Percentiles rank a stretch among this genome's conserved stretches.
Evolutionary conservation across 208 protist genomes (phyloP).

Genomic region (Trypanosoma melophagium): DNA sequence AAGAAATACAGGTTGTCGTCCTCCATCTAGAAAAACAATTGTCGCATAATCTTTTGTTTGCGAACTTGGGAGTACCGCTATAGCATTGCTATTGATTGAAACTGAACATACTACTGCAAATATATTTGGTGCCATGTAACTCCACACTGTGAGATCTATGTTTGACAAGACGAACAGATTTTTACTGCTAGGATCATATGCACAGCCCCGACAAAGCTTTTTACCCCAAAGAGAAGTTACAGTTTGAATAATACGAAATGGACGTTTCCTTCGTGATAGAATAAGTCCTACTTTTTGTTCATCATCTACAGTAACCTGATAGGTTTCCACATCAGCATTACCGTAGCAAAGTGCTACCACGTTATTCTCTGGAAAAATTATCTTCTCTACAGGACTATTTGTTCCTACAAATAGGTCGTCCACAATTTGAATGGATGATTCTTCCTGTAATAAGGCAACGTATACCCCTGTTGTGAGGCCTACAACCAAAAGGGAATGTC

Average conservation of each 20-base stretch:
- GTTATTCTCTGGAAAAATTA: conserved; percentile 31
- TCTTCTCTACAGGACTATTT: conserved; percentile 45
- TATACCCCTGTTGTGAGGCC: conserved; percentile 57
- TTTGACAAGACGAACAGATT: conserved; percentile 29
- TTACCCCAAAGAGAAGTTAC: conserved; percentile 15
- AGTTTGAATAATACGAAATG: conserved; percentile 26
- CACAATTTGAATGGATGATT: conserved; percentile 21
- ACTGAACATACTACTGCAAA: conserved; percentile 17
- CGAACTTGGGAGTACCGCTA: conserved; percentile 19
- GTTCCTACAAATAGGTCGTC: conserved; percentile 33
- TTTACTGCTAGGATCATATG: conserved; percentile 12
- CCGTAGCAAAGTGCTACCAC: conserved; percentile 48
- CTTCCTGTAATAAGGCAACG: conserved; percentile 32
- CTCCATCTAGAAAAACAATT: conserved; percentile 43
- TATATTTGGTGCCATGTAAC: background rate
- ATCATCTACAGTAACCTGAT: conserved; percentile 26
- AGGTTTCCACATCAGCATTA: conserved; percentile 55
- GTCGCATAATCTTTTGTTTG: conserved; percentile 25
- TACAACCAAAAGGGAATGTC: conserved; percentile 41
- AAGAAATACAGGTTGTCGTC: conserved; percentile 37
- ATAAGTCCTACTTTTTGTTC: conserved; percentile 25
- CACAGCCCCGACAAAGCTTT: conserved; percentile 16
- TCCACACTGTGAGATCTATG: conserved; percentile 28
- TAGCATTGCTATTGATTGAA: background rate
- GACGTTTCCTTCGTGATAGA: conserved; percentile 1